Evolutionary conservation across 1,284 basidiomycete species (phyloP), one percentile per base, ranked within the genome.

Genomic region (Microstroma glucosiphilum): DNA sequence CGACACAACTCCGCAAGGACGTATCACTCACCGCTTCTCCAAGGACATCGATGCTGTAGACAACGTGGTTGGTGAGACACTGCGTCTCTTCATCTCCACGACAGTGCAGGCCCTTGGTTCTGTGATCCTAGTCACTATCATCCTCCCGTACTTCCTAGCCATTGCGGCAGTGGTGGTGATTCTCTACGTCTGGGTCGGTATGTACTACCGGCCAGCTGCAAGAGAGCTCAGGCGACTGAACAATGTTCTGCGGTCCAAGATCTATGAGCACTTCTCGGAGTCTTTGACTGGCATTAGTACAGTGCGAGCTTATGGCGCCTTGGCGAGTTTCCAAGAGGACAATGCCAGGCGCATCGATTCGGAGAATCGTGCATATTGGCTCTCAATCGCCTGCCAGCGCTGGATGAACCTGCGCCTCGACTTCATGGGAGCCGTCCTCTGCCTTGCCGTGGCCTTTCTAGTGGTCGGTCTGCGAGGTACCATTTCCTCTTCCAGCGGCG

Each of bases 101-200:
- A 69, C 84, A 1, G 85, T 86, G 1, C 82, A 82, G 58, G 88
- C 90, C 53, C 43, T 88, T 13, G 88, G 89, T 40, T 86, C 89
- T 1, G 83, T 91, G 73, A 86, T 92, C 73, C 78, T 93, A 65
- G 86, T 92, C 51, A 82, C 82, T 6, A 87, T 91, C 66, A 80
- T 92, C 65, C 80, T 90, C 40, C 91, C 90, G 0, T 92, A 88
- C 85, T 92, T 92, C 83, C 82, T 92, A 7, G 69, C 73, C 53
- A 61, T 71, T 25, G 60, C 90, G 64, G 87, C 86, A 13, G 86
- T 91, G 12, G 82, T 82, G 40, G 83, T 83, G 55, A 84, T 91
- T 56, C 76, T 84, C 1, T 68, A 85, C 30, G 61, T 80, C 68
- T 19, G 63, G 66, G 63, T 60, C 30, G 67, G 60, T 9, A 66